These are phyloP conservation scores for Nematocida parisii DNA, from an alignment of 371 early-diverging fungal genomes.

Conservation along the genomic window DNA sequence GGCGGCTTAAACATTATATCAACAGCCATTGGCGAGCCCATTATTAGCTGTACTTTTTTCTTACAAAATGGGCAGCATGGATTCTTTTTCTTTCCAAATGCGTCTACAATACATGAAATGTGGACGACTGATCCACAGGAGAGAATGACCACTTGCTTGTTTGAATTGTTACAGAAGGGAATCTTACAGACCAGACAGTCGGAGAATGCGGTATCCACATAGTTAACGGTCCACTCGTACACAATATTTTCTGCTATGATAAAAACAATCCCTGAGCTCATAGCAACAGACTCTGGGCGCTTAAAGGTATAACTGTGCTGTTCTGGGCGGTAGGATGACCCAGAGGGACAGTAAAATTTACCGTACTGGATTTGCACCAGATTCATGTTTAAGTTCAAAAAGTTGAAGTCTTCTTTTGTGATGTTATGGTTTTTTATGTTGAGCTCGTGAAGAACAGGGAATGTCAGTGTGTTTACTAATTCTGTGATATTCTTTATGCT, in stretches of 20 bases:
- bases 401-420: constrained; percentile 21
- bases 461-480: constrained; percentile 9
- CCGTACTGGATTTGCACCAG: constrained; percentile 30
- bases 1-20: constrained; percentile 23
- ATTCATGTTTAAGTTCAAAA: constrained; percentile 8
- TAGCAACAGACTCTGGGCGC: constrained; percentile 13
- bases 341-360: constrained; percentile 39
- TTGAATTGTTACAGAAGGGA: neutral
- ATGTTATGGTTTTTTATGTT: constrained; percentile 15
- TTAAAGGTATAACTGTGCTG: constrained; percentile 16
- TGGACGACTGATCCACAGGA: constrained; percentile 40
- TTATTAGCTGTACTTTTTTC: constrained; percentile 25
- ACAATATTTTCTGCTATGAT: constrained; percentile 15
- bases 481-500: neutral
- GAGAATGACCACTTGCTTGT: constrained; percentile 6
- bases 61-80: constrained; percentile 45
- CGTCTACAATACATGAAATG: constrained; percentile 6
- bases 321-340: constrained; percentile 21
- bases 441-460: constrained; percentile 25
- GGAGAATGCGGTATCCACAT: neutral
- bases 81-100: constrained; percentile 25
- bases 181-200: constrained; percentile 27
- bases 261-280: constrained; percentile 42
- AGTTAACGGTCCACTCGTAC: constrained; percentile 8
- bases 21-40: constrained; percentile 35